Percentiles rank a stretch among this genome's conserved stretches.
Evolutionary conservation across 2,329 filamentous ascomycete species (phyloP).

Genomic region (Lecanicillium sp.): DNA sequence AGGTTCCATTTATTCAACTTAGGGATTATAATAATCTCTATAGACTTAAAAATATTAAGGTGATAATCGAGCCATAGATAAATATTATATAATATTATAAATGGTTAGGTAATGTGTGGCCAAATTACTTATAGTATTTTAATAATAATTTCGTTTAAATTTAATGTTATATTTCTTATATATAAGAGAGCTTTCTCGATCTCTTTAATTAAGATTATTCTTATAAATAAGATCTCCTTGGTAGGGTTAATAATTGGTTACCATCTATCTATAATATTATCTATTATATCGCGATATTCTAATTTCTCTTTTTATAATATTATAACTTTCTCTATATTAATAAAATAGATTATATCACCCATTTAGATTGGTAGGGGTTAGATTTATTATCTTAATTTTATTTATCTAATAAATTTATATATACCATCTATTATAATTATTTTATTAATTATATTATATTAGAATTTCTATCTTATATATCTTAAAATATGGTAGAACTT

Average conservation of each 20-base stretch:
- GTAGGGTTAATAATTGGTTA: not conserved
- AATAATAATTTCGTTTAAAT: slow-evolving; percentile 1
- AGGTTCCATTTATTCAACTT: too few relatives aligned
- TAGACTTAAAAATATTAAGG: not conserved
- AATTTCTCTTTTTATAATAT: slow-evolving; percentile 8
- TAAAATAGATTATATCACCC: too few relatives aligned
- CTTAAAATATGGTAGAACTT: too few relatives aligned
- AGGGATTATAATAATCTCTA: too few relatives aligned
- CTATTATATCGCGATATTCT: not conserved
- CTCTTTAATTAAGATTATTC: not conserved
- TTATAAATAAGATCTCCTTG: slow-evolving; percentile 1
- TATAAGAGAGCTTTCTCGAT: slow-evolving; percentile 5
- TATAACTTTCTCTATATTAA: slow-evolving; percentile 3
- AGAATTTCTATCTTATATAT: too few relatives aligned
- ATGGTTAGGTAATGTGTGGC: not conserved
- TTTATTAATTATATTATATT: too few relatives aligned
- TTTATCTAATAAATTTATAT: too few relatives aligned
- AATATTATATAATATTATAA: not conserved
- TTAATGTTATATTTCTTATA: not conserved
- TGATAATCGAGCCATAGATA: not conserved
- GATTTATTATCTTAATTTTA: too few relatives aligned
- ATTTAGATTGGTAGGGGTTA: too few relatives aligned
- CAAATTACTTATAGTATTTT: not conserved
- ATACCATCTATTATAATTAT: too few relatives aligned
- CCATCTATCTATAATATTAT: slow-evolving; percentile 2